phyloP scores from a whole-genome alignment of 2,329 filamentous ascomycete genomes.

The Trichophyton verrucosum region DNA sequence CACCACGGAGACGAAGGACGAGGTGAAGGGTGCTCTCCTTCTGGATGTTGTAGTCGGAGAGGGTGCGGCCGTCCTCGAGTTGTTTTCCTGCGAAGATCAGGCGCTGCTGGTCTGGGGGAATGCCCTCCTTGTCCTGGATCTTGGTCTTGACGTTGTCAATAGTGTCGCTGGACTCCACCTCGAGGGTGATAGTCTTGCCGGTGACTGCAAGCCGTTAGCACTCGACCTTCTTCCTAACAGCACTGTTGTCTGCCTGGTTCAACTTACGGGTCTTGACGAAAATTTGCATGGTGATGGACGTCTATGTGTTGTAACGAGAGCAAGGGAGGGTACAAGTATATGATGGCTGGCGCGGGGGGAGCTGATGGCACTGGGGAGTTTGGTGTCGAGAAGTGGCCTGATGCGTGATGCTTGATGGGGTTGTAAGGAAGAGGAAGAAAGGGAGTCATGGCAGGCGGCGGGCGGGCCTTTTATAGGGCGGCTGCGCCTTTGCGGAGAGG shows the following conservation, averaged over 20 bases:
- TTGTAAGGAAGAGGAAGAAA: conserved; percentile 9
- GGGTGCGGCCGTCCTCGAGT: conserved; percentile 45
- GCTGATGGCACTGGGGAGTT: not conserved
- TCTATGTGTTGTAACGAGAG: not conserved
- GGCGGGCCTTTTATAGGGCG: conserved; percentile 15
- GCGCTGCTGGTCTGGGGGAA: conserved; percentile 47
- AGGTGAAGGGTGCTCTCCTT: conserved; percentile 59
- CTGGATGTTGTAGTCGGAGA: conserved; percentile 46
- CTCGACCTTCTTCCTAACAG: not conserved
- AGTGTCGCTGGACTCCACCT: conserved; percentile 38
- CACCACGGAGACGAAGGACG: conserved; percentile 59
- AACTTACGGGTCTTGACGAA: conserved; percentile 90
- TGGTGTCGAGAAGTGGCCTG: conserved; percentile 5
- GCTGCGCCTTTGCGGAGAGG: conserved; percentile 7
- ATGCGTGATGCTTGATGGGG: not conserved
- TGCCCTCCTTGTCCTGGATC: conserved; percentile 49
- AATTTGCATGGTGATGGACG: conserved; percentile 67
- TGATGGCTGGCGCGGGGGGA: conserved; percentile 11
- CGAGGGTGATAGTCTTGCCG: conserved; percentile 44
- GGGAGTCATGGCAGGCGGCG: conserved; percentile 12
- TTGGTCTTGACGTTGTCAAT: conserved; percentile 48
- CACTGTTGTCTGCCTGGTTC: not conserved
- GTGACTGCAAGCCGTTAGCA: conserved; percentile 37
- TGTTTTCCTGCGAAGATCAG: conserved; percentile 48
- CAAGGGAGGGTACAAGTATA: not conserved